phyloP scores from a whole-genome alignment of 2,329 filamentous ascomycete genomes.

The Colletotrichum lini region DNA sequence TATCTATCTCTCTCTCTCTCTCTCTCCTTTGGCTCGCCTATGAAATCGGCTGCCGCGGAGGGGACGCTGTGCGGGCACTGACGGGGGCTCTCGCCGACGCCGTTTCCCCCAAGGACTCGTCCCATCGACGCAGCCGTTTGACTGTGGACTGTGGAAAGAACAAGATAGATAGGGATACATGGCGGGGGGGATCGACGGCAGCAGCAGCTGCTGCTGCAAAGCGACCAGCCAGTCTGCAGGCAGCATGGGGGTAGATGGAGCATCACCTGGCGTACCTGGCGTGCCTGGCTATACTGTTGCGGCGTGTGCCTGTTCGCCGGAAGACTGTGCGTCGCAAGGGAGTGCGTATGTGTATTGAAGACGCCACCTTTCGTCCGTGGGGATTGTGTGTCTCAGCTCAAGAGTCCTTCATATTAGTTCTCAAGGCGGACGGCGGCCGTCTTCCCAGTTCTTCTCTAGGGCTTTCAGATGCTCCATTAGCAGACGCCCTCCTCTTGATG shows the following conservation, averaged over 20 bases:
- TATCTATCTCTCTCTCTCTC: not conserved
- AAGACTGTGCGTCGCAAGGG: slow-evolving; percentile 39
- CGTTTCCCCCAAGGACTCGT: slow-evolving; percentile 12
- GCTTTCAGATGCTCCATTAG: not conserved
- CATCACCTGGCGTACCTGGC: not conserved
- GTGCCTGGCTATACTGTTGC: slow-evolving; percentile 14
- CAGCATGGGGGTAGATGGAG: not conserved
- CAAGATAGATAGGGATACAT: not conserved
- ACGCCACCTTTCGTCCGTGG: slow-evolving; percentile 21
- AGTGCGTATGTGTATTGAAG: not conserved
- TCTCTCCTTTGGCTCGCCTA: slow-evolving; percentile 12
- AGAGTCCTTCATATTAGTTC: slow-evolving; percentile 32
- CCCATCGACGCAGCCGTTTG: slow-evolving; percentile 15
- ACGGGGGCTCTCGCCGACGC: slow-evolving; percentile 12
- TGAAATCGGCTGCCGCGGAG: slow-evolving; percentile 41
- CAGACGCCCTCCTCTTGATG: not conserved
- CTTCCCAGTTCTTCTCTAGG: not conserved
- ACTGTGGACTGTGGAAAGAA: not conserved
- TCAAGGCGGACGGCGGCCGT: not conserved
- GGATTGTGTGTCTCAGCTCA: slow-evolving; percentile 40
- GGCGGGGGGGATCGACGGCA: not conserved
- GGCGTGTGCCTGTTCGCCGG: slow-evolving; percentile 33
- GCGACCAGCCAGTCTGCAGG: not conserved
- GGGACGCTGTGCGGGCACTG: slow-evolving; percentile 12
- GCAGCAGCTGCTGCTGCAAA: too few relatives aligned